Percentiles rank a stretch among this genome's conserved stretches.
Evolutionary conservation across 164 flowering plant species (phyloP).

Genomic region (Nymphaea colorata): DNA sequence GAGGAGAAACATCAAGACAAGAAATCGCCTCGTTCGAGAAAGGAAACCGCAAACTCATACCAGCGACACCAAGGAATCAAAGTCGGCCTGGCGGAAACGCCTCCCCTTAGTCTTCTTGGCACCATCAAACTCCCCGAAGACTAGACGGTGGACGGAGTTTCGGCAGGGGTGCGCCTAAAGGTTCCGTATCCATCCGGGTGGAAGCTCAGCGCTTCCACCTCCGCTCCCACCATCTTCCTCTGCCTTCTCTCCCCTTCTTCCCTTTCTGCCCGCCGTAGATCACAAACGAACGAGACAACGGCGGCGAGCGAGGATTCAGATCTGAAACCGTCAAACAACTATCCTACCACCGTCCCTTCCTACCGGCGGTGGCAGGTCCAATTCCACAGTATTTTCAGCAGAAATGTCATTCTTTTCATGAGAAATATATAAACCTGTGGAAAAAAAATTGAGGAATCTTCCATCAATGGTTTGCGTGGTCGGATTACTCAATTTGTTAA

Average conservation of each 20-base stretch:
- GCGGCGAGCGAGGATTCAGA: too few relatives aligned
- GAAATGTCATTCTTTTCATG: too few relatives aligned
- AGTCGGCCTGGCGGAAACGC: slow-evolving; percentile 57
- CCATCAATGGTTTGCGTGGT: too few relatives aligned
- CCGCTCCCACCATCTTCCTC: slow-evolving; percentile 32
- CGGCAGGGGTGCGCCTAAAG: slow-evolving; percentile 36
- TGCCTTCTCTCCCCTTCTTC: not conserved
- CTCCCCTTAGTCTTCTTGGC: slow-evolving; percentile 81
- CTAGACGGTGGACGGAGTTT: slow-evolving; percentile 77
- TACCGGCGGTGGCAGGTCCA: too few relatives aligned
- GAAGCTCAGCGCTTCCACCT: slow-evolving; percentile 74
- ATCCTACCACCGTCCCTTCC: too few relatives aligned
- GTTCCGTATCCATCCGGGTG: slow-evolving; percentile 75
- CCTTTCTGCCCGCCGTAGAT: not conserved
- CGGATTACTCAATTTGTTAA: too few relatives aligned
- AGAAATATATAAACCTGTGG: too few relatives aligned
- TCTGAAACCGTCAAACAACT: too few relatives aligned
- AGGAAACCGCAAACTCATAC: slow-evolving; percentile 19
- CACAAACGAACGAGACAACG: too few relatives aligned
- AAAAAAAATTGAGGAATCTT: too few relatives aligned
- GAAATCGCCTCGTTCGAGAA: not conserved
- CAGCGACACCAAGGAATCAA: slow-evolving; percentile 63
- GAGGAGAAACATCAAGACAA: not conserved
- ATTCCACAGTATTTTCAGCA: too few relatives aligned
- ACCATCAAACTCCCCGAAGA: slow-evolving; percentile 22